Evolutionary conservation across 2,329 filamentous ascomycete species (phyloP), one percentile per base, ranked within the genome.

Genomic region (Fusarium camptoceras): DNA sequence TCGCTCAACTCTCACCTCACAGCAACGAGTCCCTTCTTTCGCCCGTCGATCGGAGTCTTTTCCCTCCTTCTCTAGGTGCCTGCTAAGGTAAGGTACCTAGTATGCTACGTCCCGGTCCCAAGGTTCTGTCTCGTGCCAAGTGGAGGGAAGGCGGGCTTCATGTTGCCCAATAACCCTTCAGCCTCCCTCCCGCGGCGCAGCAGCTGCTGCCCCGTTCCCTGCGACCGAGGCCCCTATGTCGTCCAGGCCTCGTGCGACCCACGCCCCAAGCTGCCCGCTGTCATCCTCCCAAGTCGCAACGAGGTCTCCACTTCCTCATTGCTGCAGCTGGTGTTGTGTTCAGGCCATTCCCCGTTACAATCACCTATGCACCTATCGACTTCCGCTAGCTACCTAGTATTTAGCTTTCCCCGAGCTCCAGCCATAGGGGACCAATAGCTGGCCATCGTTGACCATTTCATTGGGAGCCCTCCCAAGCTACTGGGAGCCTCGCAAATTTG

Each of bases 171-270:
- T 67, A 42, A 46, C 31, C 27, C 27, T 50, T 55, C 27, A 54
- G 37, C n/a, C 41, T 65, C 41, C 46, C 51, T 55, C 25, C 50
- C 71, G 64, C 57, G 71, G 62, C 61, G 44, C 55, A 66, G 49
- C 46, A 62, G 62, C 48, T 64, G 39, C 16, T 64, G 47, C 60
- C 64, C 71, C 67, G 64, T 59, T 58, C 71, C 68, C 56, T 61
- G 59, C 48, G 46, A n/a, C 47, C 49, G 46, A 63, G 44, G 53
- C 59, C 51, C 50, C 60, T 28, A 31, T 59, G 47, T 55, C 56
- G 47, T 39, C 55, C 43, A 61, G 43, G 57, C 30, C 65, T 58
- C 56, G 48, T 51, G 56, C 57, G 61, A 61, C 60, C 59, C 67
- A 70, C 41, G 24, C 57, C 66, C 50, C 42, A 54, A 48, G 62